phyloP scores from a whole-genome alignment of 1,284 basidiomycete genomes.

The Ustilago cynodontis region DNA sequence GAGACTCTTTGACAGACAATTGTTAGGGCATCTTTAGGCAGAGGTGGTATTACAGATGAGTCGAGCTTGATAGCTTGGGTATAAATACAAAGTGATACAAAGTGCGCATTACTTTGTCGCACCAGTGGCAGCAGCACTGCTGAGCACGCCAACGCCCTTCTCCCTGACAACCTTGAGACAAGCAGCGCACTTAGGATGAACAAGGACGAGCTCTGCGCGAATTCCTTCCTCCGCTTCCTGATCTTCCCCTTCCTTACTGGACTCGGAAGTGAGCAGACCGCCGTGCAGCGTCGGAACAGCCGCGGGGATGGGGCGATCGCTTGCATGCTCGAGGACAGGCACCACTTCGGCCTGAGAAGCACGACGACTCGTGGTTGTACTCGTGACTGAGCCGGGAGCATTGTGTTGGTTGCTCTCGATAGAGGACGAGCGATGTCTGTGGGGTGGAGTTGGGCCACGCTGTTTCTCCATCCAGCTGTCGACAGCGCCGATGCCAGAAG shows the following conservation, averaged over 20 bases:
- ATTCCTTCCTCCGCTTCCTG: conserved; percentile 10
- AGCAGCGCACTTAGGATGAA: conserved; percentile 39
- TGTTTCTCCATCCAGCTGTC: conserved; percentile 54
- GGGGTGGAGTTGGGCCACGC: neutral
- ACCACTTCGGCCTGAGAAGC: conserved; percentile 11
- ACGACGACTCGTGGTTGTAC: conserved; percentile 8
- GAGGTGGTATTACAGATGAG: conserved; percentile 16
- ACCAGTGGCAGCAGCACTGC: conserved; percentile 1
- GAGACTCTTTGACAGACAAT: neutral
- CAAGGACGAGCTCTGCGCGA: conserved; percentile 39
- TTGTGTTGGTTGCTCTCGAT: conserved; percentile 6
- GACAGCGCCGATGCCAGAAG: conserved; percentile 52
- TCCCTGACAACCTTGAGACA: conserved; percentile 35
- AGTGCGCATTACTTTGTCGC: neutral
- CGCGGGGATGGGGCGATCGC: neutral
- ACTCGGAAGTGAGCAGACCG: conserved; percentile 24
- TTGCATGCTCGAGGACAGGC: neutral
- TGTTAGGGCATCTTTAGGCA: neutral
- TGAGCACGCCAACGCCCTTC: conserved; percentile 47
- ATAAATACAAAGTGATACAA: conserved; percentile 8
- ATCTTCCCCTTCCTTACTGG: neutral
- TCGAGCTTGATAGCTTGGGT: neutral
- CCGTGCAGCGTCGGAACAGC: conserved; percentile 35
- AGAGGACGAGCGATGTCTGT: conserved; percentile 11
- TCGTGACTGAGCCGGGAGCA: neutral